phyloP scores from a whole-genome alignment of 768 basidiomycete genomes.

The Calocybe indica region DNA sequence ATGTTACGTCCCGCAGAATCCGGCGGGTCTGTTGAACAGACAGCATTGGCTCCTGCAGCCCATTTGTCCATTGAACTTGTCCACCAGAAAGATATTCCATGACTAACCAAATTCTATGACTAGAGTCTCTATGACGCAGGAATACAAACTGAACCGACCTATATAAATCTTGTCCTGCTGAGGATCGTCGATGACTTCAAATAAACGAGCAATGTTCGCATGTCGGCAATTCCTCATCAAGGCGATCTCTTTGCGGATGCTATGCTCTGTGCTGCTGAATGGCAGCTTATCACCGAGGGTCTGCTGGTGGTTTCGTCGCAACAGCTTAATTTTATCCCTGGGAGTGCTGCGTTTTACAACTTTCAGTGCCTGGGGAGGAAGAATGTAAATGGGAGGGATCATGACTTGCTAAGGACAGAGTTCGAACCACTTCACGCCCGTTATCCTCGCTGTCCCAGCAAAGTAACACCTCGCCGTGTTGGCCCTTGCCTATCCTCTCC shows the following conservation, averaged over 20 bases:
- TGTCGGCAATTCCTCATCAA: slow-evolving; percentile 98
- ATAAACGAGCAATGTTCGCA: slow-evolving; percentile 81
- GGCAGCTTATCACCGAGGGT: slow-evolving; percentile 58
- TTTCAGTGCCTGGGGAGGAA: slow-evolving; percentile 64
- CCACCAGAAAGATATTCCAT: slow-evolving; percentile 97
- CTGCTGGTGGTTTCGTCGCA: slow-evolving; percentile 18
- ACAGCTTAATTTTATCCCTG: slow-evolving; percentile 40
- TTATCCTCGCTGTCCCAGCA: slow-evolving; percentile 42
- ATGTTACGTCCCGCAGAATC: slow-evolving; percentile 88
- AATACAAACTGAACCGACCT: slow-evolving; percentile 50
- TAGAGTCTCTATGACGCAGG: not conserved
- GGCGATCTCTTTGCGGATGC: slow-evolving; percentile 91
- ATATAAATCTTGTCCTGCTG: slow-evolving; percentile 87
- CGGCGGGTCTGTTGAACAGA: slow-evolving; percentile 77
- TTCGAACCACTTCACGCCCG: slow-evolving; percentile 38
- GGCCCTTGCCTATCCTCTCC: slow-evolving; percentile 75
- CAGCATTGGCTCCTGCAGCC: slow-evolving; percentile 62
- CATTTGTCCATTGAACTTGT: slow-evolving; percentile 85
- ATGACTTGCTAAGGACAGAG: not conserved
- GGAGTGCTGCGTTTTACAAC: slow-evolving; percentile 68
- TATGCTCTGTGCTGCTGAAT: slow-evolving; percentile 60
- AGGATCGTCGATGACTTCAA: slow-evolving; percentile 93
- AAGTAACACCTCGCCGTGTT: slow-evolving; percentile 85
- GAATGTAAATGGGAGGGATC: too few species aligned
- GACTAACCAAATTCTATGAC: slow-evolving; percentile 40